Conservation (phyloP, 768 basidiomycete species). For the Phaeotremella fagi region DNA sequence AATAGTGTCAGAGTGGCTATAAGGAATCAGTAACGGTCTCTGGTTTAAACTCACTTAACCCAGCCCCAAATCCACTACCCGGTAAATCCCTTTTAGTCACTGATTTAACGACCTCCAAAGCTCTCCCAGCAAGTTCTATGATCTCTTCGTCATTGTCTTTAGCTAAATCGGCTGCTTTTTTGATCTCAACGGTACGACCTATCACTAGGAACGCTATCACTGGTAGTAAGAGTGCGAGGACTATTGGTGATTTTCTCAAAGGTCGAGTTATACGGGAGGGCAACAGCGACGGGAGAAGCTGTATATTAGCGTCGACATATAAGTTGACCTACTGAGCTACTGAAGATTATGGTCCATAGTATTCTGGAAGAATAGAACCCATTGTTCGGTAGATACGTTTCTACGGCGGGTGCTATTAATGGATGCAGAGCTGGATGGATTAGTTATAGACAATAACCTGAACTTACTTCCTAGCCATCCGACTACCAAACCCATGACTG, state of each 20-base stretch:
- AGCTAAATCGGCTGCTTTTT: constrained; percentile 28
- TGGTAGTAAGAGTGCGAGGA: constrained; percentile 37
- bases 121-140: not conserved
- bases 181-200: constrained; percentile 45
- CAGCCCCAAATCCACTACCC: constrained; percentile 38
- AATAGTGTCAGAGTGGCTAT: constrained; percentile 40
- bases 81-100: constrained; percentile 14
- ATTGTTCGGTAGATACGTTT: constrained; percentile 21
- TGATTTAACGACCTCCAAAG: not conserved
- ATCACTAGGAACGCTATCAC: constrained; percentile 44
- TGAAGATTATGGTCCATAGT: constrained; percentile 34
- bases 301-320: not conserved
- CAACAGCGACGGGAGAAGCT: constrained; percentile 39
- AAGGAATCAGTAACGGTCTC: not conserved
- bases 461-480: constrained; percentile 43
- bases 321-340: constrained; percentile 25
- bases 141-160: constrained; percentile 3
- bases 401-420: constrained; percentile 31
- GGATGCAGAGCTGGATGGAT: constrained; percentile 33
- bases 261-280: constrained; percentile 32
- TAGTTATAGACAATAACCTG: not conserved
- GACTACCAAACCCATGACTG: constrained; percentile 31
- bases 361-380: constrained; percentile 27
- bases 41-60: constrained; percentile 31
- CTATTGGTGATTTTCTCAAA: constrained; percentile 18